phyloP scores from a whole-genome alignment of 208 protist species.

The Leishmania lainsoni region DNA sequence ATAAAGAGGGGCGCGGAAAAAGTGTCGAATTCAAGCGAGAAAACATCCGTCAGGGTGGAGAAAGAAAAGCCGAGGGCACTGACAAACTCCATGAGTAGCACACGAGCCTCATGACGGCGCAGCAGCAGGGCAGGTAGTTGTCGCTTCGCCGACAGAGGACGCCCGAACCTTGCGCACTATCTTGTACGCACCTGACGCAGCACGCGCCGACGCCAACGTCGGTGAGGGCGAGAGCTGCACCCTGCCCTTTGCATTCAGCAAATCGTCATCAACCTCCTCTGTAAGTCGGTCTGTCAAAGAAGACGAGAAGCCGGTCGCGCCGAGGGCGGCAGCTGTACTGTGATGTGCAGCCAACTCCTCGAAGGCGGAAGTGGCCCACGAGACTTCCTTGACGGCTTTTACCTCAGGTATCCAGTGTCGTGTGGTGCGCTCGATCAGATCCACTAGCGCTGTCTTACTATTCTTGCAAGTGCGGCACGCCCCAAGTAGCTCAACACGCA shows the following conservation, averaged over 20 bases:
- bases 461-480: constrained; percentile 89
- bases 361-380: constrained; percentile 24
- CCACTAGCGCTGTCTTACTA: constrained; percentile 81
- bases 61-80: no score
- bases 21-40: no score
- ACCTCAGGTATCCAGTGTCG: constrained; percentile 93
- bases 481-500: constrained; percentile 91
- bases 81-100: no score
- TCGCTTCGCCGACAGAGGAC: neutral
- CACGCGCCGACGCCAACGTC: neutral
- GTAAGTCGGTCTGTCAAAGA: neutral
- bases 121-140: neutral
- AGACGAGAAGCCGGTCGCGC: neutral
- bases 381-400: constrained; percentile 59
- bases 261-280: constrained; percentile 1
- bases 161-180: constrained; percentile 29
- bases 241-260: constrained; percentile 2
- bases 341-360: constrained; percentile 22
- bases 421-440: constrained; percentile 91
- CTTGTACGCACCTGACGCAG: neutral
- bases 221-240: constrained; percentile 15
- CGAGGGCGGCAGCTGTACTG: neutral
- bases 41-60: neutral
- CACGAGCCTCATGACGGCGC: neutral
- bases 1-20: neutral